Base-by-base conservation (phyloP, 2,329 filamentous ascomycete genomes). In the Ophiosphaerella korrae region DNA sequence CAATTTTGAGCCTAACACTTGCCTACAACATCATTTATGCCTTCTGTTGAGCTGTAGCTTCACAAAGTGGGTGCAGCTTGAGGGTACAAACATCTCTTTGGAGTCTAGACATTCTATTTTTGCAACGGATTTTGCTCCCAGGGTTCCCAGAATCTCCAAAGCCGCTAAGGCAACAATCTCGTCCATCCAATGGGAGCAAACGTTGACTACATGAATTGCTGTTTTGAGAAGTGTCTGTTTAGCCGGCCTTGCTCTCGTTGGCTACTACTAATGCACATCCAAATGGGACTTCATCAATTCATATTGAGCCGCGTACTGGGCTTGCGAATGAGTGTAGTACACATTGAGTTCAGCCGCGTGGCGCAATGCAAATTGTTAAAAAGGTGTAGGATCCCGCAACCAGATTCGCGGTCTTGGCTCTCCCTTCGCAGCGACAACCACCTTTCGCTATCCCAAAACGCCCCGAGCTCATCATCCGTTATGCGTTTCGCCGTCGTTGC, bases 401-500 rank as follows among this genome's bases (percentile, higher is more conserved):
- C 7, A 24, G 37, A 26, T 44, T 40, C 34, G 18, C 8, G 9
- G n/a, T 42, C 39, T 51, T 46, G 44, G 44, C 44, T 40, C 23
- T 46, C 35, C 45, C 26, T 35, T 32, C 39, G 12, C 16, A 31
- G 9, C 29, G 16, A 45, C 38, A 26, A 29, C 7, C 26, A 16
- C 24, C 24, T 23, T 18, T 36, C 12, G 39, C 18, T 35, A 50
- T 3, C 13, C 14, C n/a, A 43, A 14, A 32, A 35, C 50, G 11
- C 16, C 16, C 34, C 26, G 24, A 42, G 12, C 11, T n/a, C 32
- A 14, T 34, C 13, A 9, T 24, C 18, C 45, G 55, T 34, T 1
- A 70, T 70, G 66, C 59, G 52, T 31, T 13, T 67, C 41, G 14
- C 58, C 8, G 14, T 64, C 24, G 23, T 62, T 1, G 42, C 55